Conservation (phyloP, 148 eudicot species). For the Chenopodium album region DNA sequence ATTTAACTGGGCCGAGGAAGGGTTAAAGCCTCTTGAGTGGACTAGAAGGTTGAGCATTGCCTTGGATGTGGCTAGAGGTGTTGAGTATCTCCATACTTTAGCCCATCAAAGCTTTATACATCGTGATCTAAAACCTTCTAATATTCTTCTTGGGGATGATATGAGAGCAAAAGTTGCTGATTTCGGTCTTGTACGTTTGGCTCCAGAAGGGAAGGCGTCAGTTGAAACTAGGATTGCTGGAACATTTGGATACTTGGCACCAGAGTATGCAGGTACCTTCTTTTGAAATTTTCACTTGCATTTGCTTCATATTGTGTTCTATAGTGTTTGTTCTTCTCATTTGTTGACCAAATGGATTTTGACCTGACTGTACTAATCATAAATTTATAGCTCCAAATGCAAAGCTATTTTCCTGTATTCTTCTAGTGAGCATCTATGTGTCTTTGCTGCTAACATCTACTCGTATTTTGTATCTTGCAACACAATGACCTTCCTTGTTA, state of each 20-base stretch:
- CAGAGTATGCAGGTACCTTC: slow-evolving; percentile 89
- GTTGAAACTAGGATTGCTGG: slow-evolving; percentile 92
- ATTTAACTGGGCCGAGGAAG: slow-evolving; percentile 82
- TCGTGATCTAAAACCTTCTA: slow-evolving; percentile 84
- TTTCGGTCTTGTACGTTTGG: slow-evolving; percentile 92
- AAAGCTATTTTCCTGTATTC: neutral
- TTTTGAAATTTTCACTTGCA: neutral
- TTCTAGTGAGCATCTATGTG: neutral
- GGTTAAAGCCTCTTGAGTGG: slow-evolving; percentile 82
- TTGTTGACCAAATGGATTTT: neutral
- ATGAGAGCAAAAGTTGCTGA: slow-evolving; percentile 95
- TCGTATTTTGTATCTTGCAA: too few species aligned
- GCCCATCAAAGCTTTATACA: slow-evolving; percentile 94
- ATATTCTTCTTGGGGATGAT: slow-evolving; percentile 93
- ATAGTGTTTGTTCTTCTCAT: neutral
- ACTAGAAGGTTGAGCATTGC: slow-evolving; percentile 65
- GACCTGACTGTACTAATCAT: neutral
- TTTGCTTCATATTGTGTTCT: neutral
- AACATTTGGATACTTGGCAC: slow-evolving; percentile 90
- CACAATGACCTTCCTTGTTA: neutral
- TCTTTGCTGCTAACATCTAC: neutral
- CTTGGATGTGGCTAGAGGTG: slow-evolving; percentile 90
- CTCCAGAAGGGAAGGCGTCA: slow-evolving; percentile 90
- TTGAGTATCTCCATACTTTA: slow-evolving; percentile 79
- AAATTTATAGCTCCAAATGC: neutral